A percentile compares a stretch with the other conserved stretches of the same genome.
Evolutionary conservation across 2,329 filamentous ascomycete species (phyloP).

Genomic region (Ceratocystis alfenasii): DNA sequence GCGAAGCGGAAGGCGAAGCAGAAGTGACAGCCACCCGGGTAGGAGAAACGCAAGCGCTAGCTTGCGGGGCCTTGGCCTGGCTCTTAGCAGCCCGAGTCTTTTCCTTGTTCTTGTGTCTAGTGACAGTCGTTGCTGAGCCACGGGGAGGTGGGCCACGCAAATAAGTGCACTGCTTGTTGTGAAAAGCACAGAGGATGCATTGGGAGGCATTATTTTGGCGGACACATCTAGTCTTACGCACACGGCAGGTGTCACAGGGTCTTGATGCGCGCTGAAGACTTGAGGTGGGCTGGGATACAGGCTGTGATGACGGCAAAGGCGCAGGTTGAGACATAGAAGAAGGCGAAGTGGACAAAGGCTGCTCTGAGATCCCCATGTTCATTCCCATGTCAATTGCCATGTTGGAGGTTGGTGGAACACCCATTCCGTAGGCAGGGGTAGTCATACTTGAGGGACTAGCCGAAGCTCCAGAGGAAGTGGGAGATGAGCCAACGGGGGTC

Average conservation of each 20-base stretch:
- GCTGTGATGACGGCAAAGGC: no score
- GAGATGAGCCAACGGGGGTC: neutral
- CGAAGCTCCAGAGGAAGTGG: neutral
- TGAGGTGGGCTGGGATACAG: conserved; percentile 1
- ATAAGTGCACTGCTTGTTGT: conserved; percentile 56
- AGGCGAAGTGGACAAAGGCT: conserved; percentile 7
- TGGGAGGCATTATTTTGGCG: conserved; percentile 46
- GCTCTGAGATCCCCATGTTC: neutral
- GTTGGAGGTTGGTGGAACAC: neutral
- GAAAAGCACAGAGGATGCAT: conserved; percentile 54
- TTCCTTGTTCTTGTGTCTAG: conserved; percentile 24
- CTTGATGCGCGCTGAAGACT: conserved; percentile 26
- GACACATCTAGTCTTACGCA: conserved; percentile 54
- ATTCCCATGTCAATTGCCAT: conserved; percentile 14
- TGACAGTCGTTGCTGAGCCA: conserved; percentile 26
- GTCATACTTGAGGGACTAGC: neutral
- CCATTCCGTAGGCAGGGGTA: neutral
- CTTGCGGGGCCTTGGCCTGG: conserved; percentile 19
- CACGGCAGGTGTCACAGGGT: conserved; percentile 53
- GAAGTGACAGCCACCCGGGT: neutral
- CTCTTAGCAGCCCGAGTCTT: conserved; percentile 16
- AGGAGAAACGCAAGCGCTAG: conserved; percentile 13
- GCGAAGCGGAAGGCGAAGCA: neutral
- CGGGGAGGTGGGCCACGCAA: conserved; percentile 33
- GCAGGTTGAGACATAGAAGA: conserved; percentile 12